These are phyloP conservation scores for Aspergillus panamensis DNA, from an alignment of 495 filamentous ascomycete genomes.

Conservation along the genomic window DNA sequence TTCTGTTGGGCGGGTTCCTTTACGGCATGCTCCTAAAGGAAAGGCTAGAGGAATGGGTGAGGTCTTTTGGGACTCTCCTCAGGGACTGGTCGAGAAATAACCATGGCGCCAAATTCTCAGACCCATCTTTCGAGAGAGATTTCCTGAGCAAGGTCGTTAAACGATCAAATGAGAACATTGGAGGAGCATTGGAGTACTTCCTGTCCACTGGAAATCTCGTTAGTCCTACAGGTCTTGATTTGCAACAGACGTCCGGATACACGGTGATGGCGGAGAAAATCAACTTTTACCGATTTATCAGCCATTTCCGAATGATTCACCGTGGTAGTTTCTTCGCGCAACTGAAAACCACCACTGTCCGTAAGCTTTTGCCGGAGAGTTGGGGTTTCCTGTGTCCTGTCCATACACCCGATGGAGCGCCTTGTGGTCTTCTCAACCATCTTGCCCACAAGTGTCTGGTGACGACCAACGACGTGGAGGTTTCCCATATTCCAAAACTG, in stretches of 20 bases:
- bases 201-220: slow-evolving; percentile 91
- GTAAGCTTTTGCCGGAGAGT: slow-evolving; percentile 92
- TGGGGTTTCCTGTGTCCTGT: slow-evolving; percentile 98
- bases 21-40: slow-evolving; percentile 97
- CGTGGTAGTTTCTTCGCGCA: slow-evolving; percentile 98
- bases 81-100: slow-evolving; percentile 70
- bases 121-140: slow-evolving; percentile 68
- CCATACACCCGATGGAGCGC: slow-evolving; percentile 92
- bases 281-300: slow-evolving; percentile 98
- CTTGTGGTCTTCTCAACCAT: slow-evolving; percentile 94
- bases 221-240: slow-evolving; percentile 85
- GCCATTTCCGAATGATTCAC: slow-evolving; percentile 98
- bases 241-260: slow-evolving; percentile 92
- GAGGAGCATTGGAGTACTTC: slow-evolving; percentile 86
- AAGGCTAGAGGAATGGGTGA: slow-evolving; percentile 81
- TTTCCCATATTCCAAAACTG: slow-evolving; percentile 65
- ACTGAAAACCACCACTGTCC: slow-evolving; percentile 92
- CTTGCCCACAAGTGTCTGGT: slow-evolving; percentile 94
- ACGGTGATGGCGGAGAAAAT: slow-evolving; percentile 97
- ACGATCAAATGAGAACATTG: slow-evolving; percentile 83
- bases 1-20: slow-evolving; percentile 86
- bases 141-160: slow-evolving; percentile 73
- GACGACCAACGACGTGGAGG: slow-evolving; percentile 65
- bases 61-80: slow-evolving; percentile 54
- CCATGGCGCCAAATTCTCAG: slow-evolving; percentile 60